These are phyloP conservation scores for Forsythia viridissima DNA, from an alignment of 257 asterid genomes.

Conservation along the genomic window DNA sequence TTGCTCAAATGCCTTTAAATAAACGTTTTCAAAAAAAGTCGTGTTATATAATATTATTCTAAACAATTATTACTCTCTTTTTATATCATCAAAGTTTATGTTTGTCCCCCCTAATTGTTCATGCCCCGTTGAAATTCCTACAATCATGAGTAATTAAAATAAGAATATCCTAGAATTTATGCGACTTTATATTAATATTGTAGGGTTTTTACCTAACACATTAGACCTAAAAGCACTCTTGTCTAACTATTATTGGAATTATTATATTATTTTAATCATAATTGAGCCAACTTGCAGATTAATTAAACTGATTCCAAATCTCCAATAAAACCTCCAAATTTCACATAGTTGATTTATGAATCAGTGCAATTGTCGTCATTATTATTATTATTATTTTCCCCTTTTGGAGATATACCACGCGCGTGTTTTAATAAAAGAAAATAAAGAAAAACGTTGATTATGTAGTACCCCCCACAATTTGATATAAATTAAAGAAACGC, in stretches of 20 bases:
- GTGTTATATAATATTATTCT: not conserved
- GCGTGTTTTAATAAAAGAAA: no score
- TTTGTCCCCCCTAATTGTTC: not conserved
- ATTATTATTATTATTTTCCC: not conserved
- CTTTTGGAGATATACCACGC: no score
- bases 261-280: not conserved
- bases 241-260: not conserved
- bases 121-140: not conserved
- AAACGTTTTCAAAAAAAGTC: not conserved
- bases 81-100: not conserved
- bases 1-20: not conserved
- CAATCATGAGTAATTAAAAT: not conserved
- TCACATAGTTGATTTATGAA: not conserved
- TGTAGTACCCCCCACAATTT: no score
- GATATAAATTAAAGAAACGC: no score
- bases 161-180: not conserved
- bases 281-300: constrained; percentile 9
- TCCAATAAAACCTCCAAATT: not conserved
- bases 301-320: not conserved
- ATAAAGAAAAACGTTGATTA: no score
- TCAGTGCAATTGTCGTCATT: not conserved
- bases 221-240: not conserved
- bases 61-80: not conserved
- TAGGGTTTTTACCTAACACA: constrained; percentile 4
- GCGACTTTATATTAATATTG: not conserved